Conservation (phyloP, 768 basidiomycete species). For the Auricularia sp. region DNA sequence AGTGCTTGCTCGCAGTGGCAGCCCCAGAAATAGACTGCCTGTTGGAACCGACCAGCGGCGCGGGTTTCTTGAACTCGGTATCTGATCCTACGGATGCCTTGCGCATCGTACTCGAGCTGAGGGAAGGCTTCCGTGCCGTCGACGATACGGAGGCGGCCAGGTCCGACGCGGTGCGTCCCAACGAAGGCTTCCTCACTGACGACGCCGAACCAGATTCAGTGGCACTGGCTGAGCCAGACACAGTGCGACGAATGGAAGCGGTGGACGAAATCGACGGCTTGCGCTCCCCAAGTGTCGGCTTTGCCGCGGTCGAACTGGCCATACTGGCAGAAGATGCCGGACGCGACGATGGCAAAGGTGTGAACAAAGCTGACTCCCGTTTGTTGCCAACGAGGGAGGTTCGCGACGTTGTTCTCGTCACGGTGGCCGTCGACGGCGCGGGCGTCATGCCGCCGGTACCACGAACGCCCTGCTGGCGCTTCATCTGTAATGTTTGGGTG, state of each 20-base stretch:
- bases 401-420: slow-evolving; percentile 24
- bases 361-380: neutral
- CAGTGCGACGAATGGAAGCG: neutral
- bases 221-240: neutral
- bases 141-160: neutral
- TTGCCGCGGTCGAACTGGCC: neutral
- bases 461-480: slow-evolving; percentile 49
- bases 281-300: neutral
- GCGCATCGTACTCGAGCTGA: neutral
- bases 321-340: neutral
- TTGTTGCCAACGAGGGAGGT: neutral
- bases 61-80: neutral
- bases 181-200: neutral
- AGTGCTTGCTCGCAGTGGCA: neutral
- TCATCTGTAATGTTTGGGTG: slow-evolving; percentile 34
- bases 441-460: slow-evolving; percentile 49
- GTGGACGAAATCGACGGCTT: neutral
- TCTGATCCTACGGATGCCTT: neutral
- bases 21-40: neutral
- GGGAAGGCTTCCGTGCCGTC: neutral
- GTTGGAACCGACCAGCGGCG: neutral
- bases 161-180: neutral
- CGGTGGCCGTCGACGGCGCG: slow-evolving; percentile 25
- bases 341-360: neutral
- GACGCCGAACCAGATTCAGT: neutral